Percentiles rank a stretch among this genome's conserved stretches.
Conservation (phyloP, 441 rosid genomes). For the Biscutella laevigata region DNA sequence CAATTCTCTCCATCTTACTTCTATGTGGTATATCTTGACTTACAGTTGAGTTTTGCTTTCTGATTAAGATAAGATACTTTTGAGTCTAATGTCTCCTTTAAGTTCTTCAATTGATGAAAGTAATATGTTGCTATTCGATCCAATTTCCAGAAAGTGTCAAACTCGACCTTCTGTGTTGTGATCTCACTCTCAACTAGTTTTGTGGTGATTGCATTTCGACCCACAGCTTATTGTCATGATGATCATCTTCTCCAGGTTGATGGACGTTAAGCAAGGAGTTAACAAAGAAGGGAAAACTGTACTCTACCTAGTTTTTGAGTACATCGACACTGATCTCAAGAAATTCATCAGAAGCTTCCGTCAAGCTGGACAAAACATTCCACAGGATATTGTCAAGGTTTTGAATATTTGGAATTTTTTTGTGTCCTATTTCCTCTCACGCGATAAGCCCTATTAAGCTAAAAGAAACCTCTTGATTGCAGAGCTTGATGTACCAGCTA, state of each 20-base stretch:
- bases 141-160: neutral
- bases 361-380: slow-evolving; percentile 57
- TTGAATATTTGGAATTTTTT: neutral
- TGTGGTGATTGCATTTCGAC: neutral
- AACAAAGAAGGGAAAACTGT: slow-evolving; percentile 90
- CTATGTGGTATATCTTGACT: no score
- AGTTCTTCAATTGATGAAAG: neutral
- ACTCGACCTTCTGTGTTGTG: neutral
- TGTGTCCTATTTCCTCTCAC: neutral
- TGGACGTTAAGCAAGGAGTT: slow-evolving; percentile 89
- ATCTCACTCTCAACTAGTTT: neutral
- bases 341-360: slow-evolving; percentile 70
- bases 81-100: no score
- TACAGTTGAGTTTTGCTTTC: no score
- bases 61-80: no score
- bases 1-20: no score
- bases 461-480: slow-evolving; percentile 8
- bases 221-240: neutral
- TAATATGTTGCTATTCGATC: neutral
- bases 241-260: slow-evolving; percentile 37
- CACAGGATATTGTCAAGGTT: slow-evolving; percentile 58
- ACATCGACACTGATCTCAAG: slow-evolving; percentile 92
- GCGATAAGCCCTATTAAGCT: neutral
- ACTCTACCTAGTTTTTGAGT: slow-evolving; percentile 90
- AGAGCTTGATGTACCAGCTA: slow-evolving; percentile 95